Evolutionary conservation across 139 green algal species (phyloP).

Genomic region (Haematococcus lacustris): DNA sequence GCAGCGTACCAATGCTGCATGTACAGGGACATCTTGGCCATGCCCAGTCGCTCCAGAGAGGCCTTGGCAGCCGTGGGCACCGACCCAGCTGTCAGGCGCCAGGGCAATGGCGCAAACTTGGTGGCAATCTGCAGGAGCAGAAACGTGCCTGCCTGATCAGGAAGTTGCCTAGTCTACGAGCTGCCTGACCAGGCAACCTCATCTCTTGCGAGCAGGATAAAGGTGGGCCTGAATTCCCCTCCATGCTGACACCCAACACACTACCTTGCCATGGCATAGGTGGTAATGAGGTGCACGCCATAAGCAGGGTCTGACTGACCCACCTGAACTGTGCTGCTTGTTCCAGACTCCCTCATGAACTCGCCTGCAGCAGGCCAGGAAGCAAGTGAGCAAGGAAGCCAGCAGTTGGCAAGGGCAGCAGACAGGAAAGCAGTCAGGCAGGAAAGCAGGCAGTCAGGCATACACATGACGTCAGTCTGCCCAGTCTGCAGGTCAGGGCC

Average conservation of each 20-base stretch:
- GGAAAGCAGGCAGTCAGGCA: not conserved
- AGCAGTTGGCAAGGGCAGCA: not conserved
- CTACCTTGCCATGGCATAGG: not conserved
- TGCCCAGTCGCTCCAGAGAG: slow-evolving; percentile 51
- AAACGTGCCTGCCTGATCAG: not conserved
- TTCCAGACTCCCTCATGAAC: slow-evolving; percentile 47
- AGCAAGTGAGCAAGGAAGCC: not conserved
- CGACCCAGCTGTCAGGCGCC: slow-evolving; percentile 49
- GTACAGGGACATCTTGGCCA: slow-evolving; percentile 52
- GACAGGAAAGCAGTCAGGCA: not conserved
- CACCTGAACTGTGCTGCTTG: not conserved
- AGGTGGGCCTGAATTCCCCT: not conserved
- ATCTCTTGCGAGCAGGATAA: not conserved
- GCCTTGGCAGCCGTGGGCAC: slow-evolving; percentile 57
- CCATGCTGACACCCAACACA: not conserved
- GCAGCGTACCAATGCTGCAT: slow-evolving; percentile 19
- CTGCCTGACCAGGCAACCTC: not conserved
- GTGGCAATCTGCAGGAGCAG: slow-evolving; percentile 49
- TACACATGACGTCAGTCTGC: not conserved
- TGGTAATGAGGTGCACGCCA: too few species aligned
- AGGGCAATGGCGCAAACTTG: slow-evolving; percentile 85
- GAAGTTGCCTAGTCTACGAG: slow-evolving; percentile 45
- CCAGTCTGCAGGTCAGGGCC: not conserved
- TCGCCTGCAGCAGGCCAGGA: slow-evolving; percentile 22
- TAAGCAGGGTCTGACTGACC: not conserved